Evolutionary conservation across 2,329 filamentous ascomycete species (phyloP).

Genomic region (Stylonectria norvegica): DNA sequence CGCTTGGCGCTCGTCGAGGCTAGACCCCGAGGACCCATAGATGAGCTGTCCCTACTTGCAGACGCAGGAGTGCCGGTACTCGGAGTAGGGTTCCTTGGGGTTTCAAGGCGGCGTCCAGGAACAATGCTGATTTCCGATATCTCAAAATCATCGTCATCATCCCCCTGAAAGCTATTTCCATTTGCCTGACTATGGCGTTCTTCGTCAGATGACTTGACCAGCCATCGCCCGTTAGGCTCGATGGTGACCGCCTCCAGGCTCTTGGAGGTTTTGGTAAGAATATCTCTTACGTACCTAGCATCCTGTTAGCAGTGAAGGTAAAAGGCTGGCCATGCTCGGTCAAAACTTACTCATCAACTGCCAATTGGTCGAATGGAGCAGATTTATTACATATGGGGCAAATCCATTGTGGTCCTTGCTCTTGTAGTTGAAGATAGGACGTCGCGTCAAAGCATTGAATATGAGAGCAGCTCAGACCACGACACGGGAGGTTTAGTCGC

Average conservation of each 20-base stretch:
- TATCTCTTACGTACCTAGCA: slow-evolving; percentile 77
- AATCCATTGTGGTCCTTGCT: slow-evolving; percentile 95
- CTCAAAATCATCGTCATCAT: slow-evolving; percentile 50
- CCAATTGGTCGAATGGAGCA: slow-evolving; percentile 75
- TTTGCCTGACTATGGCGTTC: slow-evolving; percentile 23
- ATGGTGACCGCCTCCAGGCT: slow-evolving; percentile 83
- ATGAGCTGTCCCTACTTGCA: slow-evolving; percentile 33
- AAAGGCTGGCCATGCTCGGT: not conserved
- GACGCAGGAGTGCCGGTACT: slow-evolving; percentile 39
- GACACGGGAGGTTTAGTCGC: slow-evolving; percentile 74
- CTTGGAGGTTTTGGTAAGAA: slow-evolving; percentile 68
- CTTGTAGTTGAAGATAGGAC: slow-evolving; percentile 88
- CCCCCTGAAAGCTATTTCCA: slow-evolving; percentile 25
- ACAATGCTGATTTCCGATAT: slow-evolving; percentile 43
- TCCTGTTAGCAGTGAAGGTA: slow-evolving; percentile 10
- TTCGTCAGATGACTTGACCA: slow-evolving; percentile 36
- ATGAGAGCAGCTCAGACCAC: slow-evolving; percentile 77
- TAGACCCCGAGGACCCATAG: slow-evolving; percentile 33
- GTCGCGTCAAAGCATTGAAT: slow-evolving; percentile 93
- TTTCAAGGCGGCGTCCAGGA: slow-evolving; percentile 33
- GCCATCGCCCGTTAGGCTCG: slow-evolving; percentile 82
- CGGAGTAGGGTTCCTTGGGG: slow-evolving; percentile 35
- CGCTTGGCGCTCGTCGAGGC: slow-evolving; percentile 45
- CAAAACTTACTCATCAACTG: slow-evolving; percentile 73
- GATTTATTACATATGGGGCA: slow-evolving; percentile 90